phyloP scores from a whole-genome alignment of 805 yeast species.

The Kuraishia cidri region DNA sequence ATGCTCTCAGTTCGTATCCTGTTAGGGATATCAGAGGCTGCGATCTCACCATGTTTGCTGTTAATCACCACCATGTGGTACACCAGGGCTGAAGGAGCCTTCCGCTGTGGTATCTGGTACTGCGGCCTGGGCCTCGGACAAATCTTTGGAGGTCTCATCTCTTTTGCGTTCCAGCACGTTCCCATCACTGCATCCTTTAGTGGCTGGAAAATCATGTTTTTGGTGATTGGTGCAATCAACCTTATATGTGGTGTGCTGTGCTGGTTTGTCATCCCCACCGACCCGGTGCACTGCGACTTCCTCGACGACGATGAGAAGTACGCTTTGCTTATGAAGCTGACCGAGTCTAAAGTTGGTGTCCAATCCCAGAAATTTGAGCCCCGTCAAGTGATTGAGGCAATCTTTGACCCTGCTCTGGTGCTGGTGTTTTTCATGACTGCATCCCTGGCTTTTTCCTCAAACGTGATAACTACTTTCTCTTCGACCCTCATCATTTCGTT shows the following conservation, averaged over 20 bases:
- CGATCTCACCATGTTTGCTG: slow-evolving; percentile 22
- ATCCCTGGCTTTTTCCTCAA: slow-evolving; percentile 36
- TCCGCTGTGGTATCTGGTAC: slow-evolving; percentile 24
- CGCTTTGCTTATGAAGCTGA: slow-evolving; percentile 31
- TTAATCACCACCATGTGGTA: slow-evolving; percentile 23
- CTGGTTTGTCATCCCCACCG: slow-evolving; percentile 20
- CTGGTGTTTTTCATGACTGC: slow-evolving; percentile 35
- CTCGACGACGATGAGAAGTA: slow-evolving; percentile 22
- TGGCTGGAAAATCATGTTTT: slow-evolving; percentile 56
- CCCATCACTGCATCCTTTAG: slow-evolving; percentile 23
- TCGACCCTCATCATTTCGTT: slow-evolving; percentile 42
- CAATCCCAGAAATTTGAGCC: slow-evolving; percentile 35
- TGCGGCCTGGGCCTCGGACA: slow-evolving; percentile 30
- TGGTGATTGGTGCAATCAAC: slow-evolving; percentile 48
- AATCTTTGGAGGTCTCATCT: slow-evolving; percentile 33
- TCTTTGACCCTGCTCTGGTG: slow-evolving; percentile 41
- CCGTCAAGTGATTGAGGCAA: slow-evolving; percentile 36
- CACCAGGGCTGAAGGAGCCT: slow-evolving; percentile 19
- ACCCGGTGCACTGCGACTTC: neutral
- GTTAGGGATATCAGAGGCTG: slow-evolving; percentile 31
- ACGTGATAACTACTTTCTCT: slow-evolving; percentile 39
- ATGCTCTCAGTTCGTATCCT: slow-evolving; percentile 36
- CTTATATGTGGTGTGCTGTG: slow-evolving; percentile 36
- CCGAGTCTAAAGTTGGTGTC: slow-evolving; percentile 41
- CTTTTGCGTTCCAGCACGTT: slow-evolving; percentile 48